Evolutionary conservation across 345 rosid genomes (phyloP).

Genomic region (Rubroshorea leprosula): DNA sequence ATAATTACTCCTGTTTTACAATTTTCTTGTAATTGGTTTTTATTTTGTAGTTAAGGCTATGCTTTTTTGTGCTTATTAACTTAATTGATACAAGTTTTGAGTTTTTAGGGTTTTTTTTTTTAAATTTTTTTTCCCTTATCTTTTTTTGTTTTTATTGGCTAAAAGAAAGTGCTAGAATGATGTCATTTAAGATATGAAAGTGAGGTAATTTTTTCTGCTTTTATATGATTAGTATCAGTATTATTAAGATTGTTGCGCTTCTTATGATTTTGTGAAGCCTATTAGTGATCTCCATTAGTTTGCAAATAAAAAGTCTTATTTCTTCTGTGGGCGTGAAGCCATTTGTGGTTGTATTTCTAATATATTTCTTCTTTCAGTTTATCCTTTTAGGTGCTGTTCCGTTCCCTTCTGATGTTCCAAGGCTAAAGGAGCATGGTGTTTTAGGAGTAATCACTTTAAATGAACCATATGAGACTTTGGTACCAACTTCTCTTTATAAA

Average conservation of each 20-base stretch:
- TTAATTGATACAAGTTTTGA: too few species aligned
- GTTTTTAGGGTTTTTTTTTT: neutral
- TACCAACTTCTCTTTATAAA: slow-evolving; percentile 65
- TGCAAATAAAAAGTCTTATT: too few species aligned
- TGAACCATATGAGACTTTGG: slow-evolving; percentile 86
- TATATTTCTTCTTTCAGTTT: slow-evolving; percentile 34
- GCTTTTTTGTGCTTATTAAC: neutral
- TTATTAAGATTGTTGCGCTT: too few species aligned
- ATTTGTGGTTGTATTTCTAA: slow-evolving; percentile 6
- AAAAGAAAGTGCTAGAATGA: neutral
- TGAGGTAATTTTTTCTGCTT: too few species aligned
- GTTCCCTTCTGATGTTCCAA: slow-evolving; percentile 66
- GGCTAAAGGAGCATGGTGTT: slow-evolving; percentile 66
- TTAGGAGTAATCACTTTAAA: slow-evolving; percentile 69
- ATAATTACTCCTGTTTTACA: slow-evolving; percentile 3
- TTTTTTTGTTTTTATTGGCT: neutral
- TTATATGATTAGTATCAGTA: too few species aligned
- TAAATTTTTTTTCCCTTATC: too few species aligned
- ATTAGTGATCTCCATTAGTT: too few species aligned
- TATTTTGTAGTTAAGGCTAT: too few species aligned
- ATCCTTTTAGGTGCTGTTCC: slow-evolving; percentile 80
- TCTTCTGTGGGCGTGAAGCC: neutral
- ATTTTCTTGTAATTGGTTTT: neutral
- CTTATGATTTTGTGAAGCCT: too few species aligned
- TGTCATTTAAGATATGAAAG: too few species aligned